Conservation (phyloP, 129 eudicot species). For the Centrapalus pauciflorus region DNA sequence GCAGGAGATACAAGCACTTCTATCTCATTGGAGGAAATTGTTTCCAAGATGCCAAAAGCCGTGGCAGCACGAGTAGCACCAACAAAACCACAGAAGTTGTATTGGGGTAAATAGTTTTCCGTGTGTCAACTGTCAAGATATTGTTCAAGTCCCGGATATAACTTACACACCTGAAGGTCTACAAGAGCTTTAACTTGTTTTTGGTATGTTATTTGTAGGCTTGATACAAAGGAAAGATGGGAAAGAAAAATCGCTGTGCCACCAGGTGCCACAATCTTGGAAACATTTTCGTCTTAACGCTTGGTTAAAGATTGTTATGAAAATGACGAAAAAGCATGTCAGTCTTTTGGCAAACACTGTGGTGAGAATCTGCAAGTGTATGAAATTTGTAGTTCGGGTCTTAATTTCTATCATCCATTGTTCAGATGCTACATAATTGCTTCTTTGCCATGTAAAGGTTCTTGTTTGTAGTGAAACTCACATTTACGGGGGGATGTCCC, state of each 20-base stretch:
- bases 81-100: slow-evolving; percentile 56
- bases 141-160: not conserved
- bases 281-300: too few species aligned
- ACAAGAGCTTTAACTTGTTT: not conserved
- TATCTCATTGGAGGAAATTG: slow-evolving; percentile 4
- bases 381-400: not conserved
- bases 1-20: slow-evolving; percentile 16
- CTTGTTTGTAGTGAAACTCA: too few species aligned
- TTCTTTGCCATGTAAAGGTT: not conserved
- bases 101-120: slow-evolving; percentile 50
- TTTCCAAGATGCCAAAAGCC: slow-evolving; percentile 14
- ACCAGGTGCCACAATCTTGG: not conserved
- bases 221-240: slow-evolving; percentile 91
- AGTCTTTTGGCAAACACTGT: not conserved
- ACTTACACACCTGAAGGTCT: not conserved
- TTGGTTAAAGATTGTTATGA: slow-evolving; percentile 6
- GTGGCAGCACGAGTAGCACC: slow-evolving; percentile 16
- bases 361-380: not conserved
- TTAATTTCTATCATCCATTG: not conserved
- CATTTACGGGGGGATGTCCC: too few species aligned
- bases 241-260: slow-evolving; percentile 67
- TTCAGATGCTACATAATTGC: not conserved
- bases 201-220: slow-evolving; percentile 43
- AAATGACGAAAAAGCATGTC: not conserved
- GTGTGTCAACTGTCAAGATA: not conserved